Base-by-base conservation (phyloP, 257 asterid genomes). In the Solanum habrochaites region DNA sequence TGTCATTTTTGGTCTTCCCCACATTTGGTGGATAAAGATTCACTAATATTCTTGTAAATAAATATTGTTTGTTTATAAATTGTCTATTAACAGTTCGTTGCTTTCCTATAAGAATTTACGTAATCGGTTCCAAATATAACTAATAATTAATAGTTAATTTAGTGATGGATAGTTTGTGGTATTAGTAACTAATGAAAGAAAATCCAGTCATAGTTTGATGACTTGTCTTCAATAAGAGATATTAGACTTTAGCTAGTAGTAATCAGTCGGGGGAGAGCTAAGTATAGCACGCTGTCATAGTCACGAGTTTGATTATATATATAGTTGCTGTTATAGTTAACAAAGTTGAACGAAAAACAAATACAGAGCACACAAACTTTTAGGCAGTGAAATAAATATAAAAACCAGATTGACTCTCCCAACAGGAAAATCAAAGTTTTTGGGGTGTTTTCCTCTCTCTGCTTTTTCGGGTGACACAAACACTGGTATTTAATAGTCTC, bases 11-110 rank as follows among this genome's bases (percentile, higher is more conserved):
- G 88, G 91, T 89, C 88, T 74, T 74, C 43, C 62, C 39, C 94
- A 91, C 91, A 60, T 87, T 89, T 89, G 89, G 90, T 86, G 75
- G 85, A 89, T 86, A 86, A 87, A 88, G 80, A 73, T 89, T 86
- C 75, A 37, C 39, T 37, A 5, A 5, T 37, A 37, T 35, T 35
- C 39, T 35, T 35, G 1, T 35, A 35, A 4, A 35, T 35, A 35
- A 35, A 5, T 35, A 35, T 7, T 35, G 39, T 35, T 35, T 5
- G 39, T 35, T 35, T 35, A 35, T 35, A 35, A 35, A 35, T 35
- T 6, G 1, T 35, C 39, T 35, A 35, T 35, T 5, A 43, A 45
- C 4, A 4, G 25, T 18, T 81, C 20, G 18, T 18, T 29, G 85
- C 3, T 29, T 29, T 20, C 29, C 16, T 49, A 16, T 8, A 56